Base-by-base conservation (phyloP, 192 early-diverging fungal species). In the Mortierella claussenii region DNA sequence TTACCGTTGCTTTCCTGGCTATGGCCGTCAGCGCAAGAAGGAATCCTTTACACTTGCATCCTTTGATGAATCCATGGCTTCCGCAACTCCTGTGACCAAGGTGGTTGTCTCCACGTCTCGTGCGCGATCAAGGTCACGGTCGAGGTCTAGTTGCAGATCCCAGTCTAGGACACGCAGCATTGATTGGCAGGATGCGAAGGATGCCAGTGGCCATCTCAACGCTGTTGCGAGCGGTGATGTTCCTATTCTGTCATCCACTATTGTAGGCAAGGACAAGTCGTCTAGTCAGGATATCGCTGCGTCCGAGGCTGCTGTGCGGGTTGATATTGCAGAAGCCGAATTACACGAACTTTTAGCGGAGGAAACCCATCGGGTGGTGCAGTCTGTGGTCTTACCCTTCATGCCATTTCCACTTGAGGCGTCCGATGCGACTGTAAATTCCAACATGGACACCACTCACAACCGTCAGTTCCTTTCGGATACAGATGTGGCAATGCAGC, bases 321-420 rank as follows among this genome's bases (percentile, higher is more conserved):
- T 76, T 15, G 48, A 51, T 36, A 62, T 76, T 36, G 34, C 63
- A 21, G 73, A 67, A 43, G 59, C 66, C 6, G 63, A 61, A 5
- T 11, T 76, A 37, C 55, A 66, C n/a, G 52, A 49, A 0, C 73
- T 67, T 8, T 13, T 66, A 17, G 24, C 73, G 7, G 61, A 67
- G 24, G 73, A 76, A 51, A 67, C 73, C 13, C 50, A 62, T 21
- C 56, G 73, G 21, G 58, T 76, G 4, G 73, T 65, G 20, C 63
- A 76, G 0, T 66, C 73, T 0, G 59, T 67, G 15, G 59, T 76
- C 26, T 47, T 76, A 13, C 73, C 73, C 1, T 76, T 76, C 47
- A n/a, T 76, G 0, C 73, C 73, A 13, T 75, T 75, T 11, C 57
- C 71, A n/a, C n/a, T n/a, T n/a, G n/a, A n/a, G n/a, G n/a, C n/a